phyloP scores from a whole-genome alignment of 495 filamentous ascomycete species.

The Aspergillus heteromorphus region DNA sequence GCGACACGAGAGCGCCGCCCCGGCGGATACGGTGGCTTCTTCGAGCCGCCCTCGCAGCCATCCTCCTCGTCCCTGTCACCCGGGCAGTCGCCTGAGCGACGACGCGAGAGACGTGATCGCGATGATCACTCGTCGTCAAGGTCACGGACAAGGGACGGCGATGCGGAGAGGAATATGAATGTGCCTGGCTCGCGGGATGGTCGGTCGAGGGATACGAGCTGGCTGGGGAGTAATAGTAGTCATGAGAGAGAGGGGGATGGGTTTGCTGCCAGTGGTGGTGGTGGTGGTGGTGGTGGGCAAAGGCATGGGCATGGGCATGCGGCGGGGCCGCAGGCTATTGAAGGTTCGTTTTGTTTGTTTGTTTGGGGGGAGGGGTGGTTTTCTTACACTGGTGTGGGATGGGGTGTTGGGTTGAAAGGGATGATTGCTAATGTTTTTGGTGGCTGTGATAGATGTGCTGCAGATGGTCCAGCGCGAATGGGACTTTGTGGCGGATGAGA shows the following conservation, averaged over 20 bases:
- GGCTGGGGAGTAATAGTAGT: constrained; percentile 18
- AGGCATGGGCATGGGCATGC: constrained; percentile 2
- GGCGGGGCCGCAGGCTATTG: constrained; percentile 33
- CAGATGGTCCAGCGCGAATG: constrained; percentile 78
- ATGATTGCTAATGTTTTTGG: neutral
- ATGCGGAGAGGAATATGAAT: constrained; percentile 24
- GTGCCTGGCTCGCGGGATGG: constrained; percentile 25
- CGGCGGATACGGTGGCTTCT: constrained; percentile 44
- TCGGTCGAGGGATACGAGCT: constrained; percentile 18
- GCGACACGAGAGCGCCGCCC: constrained; percentile 31
- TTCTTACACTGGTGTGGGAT: no score
- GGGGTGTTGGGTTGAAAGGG: neutral
- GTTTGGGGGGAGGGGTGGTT: no score
- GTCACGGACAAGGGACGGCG: constrained; percentile 33
- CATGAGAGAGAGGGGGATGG: constrained; percentile 21
- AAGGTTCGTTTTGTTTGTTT: constrained; percentile 37
- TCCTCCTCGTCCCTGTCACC: constrained; percentile 24
- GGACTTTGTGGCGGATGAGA: constrained; percentile 80
- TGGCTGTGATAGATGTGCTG: constrained; percentile 47
- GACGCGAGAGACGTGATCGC: constrained; percentile 30
- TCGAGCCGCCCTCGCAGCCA: constrained; percentile 33
- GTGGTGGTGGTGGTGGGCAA: no score
- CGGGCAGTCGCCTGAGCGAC: constrained; percentile 31
- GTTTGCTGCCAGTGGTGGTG: no score
- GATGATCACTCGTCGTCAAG: constrained; percentile 33